phyloP scores from a whole-genome alignment of 805 yeast species.

The Nakazawaea wyomingensis region DNA sequence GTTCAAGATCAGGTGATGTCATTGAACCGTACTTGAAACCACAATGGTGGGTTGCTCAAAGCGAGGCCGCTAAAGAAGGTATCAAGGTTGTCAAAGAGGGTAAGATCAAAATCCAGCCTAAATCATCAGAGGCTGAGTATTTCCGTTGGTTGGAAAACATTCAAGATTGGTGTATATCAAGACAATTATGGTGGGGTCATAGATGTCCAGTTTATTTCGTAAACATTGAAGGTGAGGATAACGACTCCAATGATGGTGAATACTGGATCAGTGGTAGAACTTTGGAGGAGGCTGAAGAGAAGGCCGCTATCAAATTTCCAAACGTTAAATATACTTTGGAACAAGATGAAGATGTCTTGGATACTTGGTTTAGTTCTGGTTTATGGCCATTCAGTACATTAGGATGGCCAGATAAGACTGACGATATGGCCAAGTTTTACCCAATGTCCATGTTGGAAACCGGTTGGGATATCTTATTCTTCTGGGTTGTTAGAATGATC shows the following conservation, averaged over 20 bases:
- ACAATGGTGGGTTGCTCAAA: conserved; percentile 98
- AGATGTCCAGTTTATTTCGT: conserved; percentile 95
- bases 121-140: conserved; percentile 87
- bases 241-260: conserved; percentile 54
- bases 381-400: conserved; percentile 96
- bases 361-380: conserved; percentile 98
- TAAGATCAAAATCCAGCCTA: conserved; percentile 75
- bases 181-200: conserved; percentile 93
- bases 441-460: conserved; percentile 96
- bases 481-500: conserved; percentile 98
- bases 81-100: conserved; percentile 82
- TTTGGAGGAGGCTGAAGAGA: conserved; percentile 75
- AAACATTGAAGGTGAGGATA: conserved; percentile 67
- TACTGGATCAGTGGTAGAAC: conserved; percentile 92
- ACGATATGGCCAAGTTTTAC: conserved; percentile 70
- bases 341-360: conserved; percentile 97
- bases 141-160: conserved; percentile 93
- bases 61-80: conserved; percentile 83
- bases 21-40: conserved; percentile 97
- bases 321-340: conserved; percentile 65
- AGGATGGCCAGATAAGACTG: conserved; percentile 85
- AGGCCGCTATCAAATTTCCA: conserved; percentile 74
- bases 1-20: conserved; percentile 95
- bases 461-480: conserved; percentile 98
- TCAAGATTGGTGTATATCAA: conserved; percentile 99